phyloP scores from a whole-genome alignment of 129 eudicot species.

The Pseudognaphalium luteoalbum region DNA sequence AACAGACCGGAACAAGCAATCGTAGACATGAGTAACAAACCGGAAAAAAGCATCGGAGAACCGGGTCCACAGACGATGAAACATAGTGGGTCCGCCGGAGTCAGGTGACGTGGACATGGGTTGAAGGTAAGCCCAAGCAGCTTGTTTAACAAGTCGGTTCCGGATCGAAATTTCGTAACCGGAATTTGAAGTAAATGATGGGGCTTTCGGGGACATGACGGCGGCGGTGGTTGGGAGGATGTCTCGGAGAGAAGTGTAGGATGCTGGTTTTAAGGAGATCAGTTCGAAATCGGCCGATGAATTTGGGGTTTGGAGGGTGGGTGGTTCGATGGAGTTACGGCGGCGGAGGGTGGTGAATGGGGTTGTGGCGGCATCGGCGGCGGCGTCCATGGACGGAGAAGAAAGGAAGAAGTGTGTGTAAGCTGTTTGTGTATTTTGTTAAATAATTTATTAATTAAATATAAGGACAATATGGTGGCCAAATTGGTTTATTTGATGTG shows the following conservation, averaged over 20 bases:
- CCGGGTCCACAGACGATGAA: slow-evolving; percentile 46
- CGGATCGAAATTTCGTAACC: slow-evolving; percentile 65
- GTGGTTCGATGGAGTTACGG: slow-evolving; percentile 44
- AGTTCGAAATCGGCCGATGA: slow-evolving; percentile 45
- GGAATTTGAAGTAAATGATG: slow-evolving; percentile 30
- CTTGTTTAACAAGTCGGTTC: slow-evolving; percentile 84
- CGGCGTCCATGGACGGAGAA: slow-evolving; percentile 26
- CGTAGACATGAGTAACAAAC: slow-evolving; percentile 12
- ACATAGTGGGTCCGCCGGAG: slow-evolving; percentile 33
- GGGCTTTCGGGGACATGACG: slow-evolving; percentile 41
- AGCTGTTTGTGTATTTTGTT: not conserved
- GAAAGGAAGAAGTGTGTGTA: not conserved
- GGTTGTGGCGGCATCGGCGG: slow-evolving; percentile 11
- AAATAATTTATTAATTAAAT: not conserved
- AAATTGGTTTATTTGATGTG: slow-evolving; percentile 23
- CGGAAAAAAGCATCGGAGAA: slow-evolving; percentile 23
- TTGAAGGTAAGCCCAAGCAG: slow-evolving; percentile 95
- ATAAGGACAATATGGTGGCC: slow-evolving; percentile 18
- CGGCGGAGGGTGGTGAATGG: slow-evolving; percentile 42
- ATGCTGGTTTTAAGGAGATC: slow-evolving; percentile 40
- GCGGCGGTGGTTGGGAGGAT: slow-evolving; percentile 38
- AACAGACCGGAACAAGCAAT: slow-evolving; percentile 24
- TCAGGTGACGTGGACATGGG: slow-evolving; percentile 65
- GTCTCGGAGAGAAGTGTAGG: slow-evolving; percentile 82
- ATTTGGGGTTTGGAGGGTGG: slow-evolving; percentile 12